Base-by-base conservation (phyloP, 768 basidiomycete species). In the Hortiboletus campestris region DNA sequence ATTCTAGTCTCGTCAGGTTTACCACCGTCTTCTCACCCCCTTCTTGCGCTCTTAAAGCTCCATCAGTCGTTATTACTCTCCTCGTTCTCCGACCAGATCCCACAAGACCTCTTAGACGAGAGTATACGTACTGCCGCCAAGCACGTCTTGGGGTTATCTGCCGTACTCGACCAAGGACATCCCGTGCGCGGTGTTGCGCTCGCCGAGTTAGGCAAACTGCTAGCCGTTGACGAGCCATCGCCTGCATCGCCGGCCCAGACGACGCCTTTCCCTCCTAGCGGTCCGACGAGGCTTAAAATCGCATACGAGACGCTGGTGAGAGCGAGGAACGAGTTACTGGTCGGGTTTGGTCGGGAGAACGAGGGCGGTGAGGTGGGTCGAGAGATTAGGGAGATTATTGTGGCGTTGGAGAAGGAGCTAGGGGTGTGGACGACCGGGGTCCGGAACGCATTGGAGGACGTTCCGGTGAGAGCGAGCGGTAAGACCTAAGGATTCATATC, bases 171-270 rank as follows among this genome's bases (percentile, higher is more conserved):
- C 0, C 68, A 75, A 11, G 89, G 88, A 2, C 94, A 96, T 67
- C 93, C 94, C 0, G 80, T 88, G 1, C 79, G 89, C 1, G 91
- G 83, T 0, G 74, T 95, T 22, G 84, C 88, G 5, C 73, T 87
- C 9, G 84, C 86, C 3, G 93, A 95, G 67, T 76, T 91, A 7
- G 92, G 89, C 0, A 94, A 93, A 72, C 73, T 94, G 8, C 76
- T 94, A 7, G 82, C 83, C 0, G 87, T 93, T 0, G 89, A 93
- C 62, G 90, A 92, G 65, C 85, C 84, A 0, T 68, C 72, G 4
- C 81, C 84, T 2, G 56, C 61, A 14, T 42, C 58, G 62, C 17
- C 65, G 34, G 19, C 55, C 29, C 40, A 57, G 28, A 57, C 53
- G 13, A 53, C 61, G 16, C 38, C 66, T 0, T 90, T 85, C 66